phyloP scores from a whole-genome alignment of 139 green algal species.

The Raphidocelis subcapitata region DNA sequence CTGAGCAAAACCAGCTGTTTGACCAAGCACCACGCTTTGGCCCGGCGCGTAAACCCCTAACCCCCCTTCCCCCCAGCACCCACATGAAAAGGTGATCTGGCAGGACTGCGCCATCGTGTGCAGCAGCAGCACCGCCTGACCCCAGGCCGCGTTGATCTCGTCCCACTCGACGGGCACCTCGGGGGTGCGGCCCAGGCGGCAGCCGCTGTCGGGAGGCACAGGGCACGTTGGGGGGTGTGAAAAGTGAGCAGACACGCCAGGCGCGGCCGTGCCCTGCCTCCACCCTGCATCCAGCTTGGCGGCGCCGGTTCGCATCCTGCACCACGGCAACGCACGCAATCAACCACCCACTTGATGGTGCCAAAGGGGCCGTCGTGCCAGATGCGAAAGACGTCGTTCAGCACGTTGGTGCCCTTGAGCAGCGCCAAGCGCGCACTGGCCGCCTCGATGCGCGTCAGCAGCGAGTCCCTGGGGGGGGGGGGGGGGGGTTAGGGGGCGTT shows the following conservation, averaged over 20 bases:
- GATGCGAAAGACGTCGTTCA: conserved; percentile 89
- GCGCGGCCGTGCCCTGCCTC: too few relatives aligned
- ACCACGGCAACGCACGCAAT: too few relatives aligned
- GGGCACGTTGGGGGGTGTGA: too few relatives aligned
- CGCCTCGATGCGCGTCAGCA: conserved; percentile 61
- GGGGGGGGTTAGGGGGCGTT: too few relatives aligned
- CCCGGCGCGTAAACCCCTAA: too few relatives aligned
- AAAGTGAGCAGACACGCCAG: too few relatives aligned
- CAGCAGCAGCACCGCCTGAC: conserved; percentile 91
- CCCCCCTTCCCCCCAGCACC: too few relatives aligned
- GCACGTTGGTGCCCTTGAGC: conserved; percentile 79
- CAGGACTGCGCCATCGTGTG: conserved; percentile 87
- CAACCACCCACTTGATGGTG: conserved; percentile 69
- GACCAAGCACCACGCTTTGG: too few relatives aligned
- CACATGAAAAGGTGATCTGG: conserved; percentile 42
- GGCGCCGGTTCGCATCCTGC: too few relatives aligned
- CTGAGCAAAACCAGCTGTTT: too few relatives aligned
- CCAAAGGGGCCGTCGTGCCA: conserved; percentile 85
- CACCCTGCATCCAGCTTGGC: too few relatives aligned
- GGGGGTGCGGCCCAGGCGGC: conserved; percentile 81
- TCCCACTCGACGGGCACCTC: conserved; percentile 88
- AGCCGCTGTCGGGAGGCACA: conserved; percentile 13
- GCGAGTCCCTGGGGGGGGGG: conserved; percentile 38
- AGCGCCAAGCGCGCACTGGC: conserved; percentile 59
- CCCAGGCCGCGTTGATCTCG: conserved; percentile 97